phyloP scores from a whole-genome alignment of 2,329 filamentous ascomycete genomes.

The Pyrenochaeta sp. region DNA sequence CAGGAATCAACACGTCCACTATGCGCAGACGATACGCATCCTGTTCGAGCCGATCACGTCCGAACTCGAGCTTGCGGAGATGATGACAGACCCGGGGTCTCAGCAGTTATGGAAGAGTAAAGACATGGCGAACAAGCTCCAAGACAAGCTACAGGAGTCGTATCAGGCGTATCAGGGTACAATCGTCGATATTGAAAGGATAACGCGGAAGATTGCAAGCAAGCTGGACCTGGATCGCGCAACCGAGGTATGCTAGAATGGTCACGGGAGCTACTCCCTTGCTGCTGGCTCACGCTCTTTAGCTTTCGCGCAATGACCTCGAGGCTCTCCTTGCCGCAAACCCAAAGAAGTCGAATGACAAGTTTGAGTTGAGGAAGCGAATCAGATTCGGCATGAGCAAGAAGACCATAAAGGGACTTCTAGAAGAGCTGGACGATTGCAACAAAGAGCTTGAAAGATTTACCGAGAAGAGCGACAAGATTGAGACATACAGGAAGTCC shows the following conservation, averaged over 20 bases:
- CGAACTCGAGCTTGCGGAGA: slow-evolving; percentile 44
- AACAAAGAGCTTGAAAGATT: slow-evolving; percentile 50
- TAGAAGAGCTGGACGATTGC: slow-evolving; percentile 48
- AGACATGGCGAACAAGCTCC: slow-evolving; percentile 34
- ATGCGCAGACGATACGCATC: slow-evolving; percentile 44
- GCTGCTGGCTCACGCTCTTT: slow-evolving; percentile 21
- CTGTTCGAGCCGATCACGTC: slow-evolving; percentile 47
- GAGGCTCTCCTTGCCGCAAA: slow-evolving; percentile 45
- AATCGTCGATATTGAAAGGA: slow-evolving; percentile 44
- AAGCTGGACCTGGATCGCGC: slow-evolving; percentile 47
- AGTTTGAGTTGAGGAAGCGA: slow-evolving; percentile 46
- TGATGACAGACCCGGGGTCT: slow-evolving; percentile 41
- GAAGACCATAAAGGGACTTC: slow-evolving; percentile 43
- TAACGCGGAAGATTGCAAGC: slow-evolving; percentile 45
- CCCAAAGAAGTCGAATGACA: slow-evolving; percentile 38
- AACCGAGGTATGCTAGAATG: slow-evolving; percentile 29
- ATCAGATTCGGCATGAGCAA: slow-evolving; percentile 48
- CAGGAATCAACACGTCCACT: slow-evolving; percentile 47
- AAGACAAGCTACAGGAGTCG: slow-evolving; percentile 43
- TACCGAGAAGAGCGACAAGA: slow-evolving; percentile 47
- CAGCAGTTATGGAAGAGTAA: slow-evolving; percentile 43
- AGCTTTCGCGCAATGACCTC: slow-evolving; percentile 45
- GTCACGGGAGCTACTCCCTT: slow-evolving; percentile 5
- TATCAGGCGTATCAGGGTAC: slow-evolving; percentile 45
- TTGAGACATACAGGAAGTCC: slow-evolving; percentile 43